Evolutionary conservation across 352 stramenopile genomes (phyloP), one percentile per base, ranked within the genome.

Genomic region (Achlya hypogyna): DNA sequence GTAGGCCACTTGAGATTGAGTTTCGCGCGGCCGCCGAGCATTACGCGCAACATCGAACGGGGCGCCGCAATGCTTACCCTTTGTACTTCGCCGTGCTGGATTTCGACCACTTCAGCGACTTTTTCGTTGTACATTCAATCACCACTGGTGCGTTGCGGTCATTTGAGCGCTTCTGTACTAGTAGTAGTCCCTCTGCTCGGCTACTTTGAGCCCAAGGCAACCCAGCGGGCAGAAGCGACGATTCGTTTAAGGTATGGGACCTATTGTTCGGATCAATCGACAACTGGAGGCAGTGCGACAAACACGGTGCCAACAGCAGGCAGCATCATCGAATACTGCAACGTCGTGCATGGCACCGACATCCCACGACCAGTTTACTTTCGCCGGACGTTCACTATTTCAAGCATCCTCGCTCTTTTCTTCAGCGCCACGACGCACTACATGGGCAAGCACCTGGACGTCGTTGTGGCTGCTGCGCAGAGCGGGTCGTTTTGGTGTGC

Each of bases 251-350:
- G 56, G 56, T 64, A 38, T 28, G 20, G 22, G 20, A 25, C 42
- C 25, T 53, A 9, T 25, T 28, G 10, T 32, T 32, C 16, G 4
- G 18, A 20, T 43, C 20, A 8, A 51, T 20, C 43, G 43, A 22
- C 34, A 14, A 42, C 34, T 56, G 49, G 6, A 3, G 31, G 8
- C 18, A 64, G 56, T 22, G 42, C 56, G 16, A 42, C 25, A 0
- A 42, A 51, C 35, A 23, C 56, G 0, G 25, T 53, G 4, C 10
- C 35, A 20, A 42, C 14, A 10, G 35, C 56, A 1, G 20, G 29
- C 5, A 64, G 56, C 56, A 64, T 64, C 35, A 40, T 64, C 42
- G 56, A 64, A 12, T 64, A 64, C 25, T 64, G 56, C 42, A 64
- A 64, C 42, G 6, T 51, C 16, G 25, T 64, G 56, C 56, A 64